These are phyloP conservation scores for Metschnikowia gelsemii DNA, from an alignment of 805 yeast species.

Conservation along the genomic window DNA sequence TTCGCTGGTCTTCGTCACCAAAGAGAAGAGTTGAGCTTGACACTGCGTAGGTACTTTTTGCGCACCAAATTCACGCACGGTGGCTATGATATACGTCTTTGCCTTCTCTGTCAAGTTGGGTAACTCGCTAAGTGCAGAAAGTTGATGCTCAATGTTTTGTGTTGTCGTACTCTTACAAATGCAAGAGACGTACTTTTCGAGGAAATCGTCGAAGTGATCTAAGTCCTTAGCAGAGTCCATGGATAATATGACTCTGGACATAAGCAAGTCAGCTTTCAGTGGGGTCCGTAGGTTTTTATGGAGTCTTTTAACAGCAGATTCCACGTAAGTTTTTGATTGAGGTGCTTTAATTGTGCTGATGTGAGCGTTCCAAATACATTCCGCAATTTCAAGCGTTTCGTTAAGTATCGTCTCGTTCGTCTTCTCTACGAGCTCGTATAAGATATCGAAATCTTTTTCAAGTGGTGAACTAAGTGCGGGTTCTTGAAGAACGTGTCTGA, in stretches of 20 bases:
- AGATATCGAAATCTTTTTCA: constrained; percentile 41
- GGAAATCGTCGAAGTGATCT: constrained; percentile 5
- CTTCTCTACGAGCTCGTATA: constrained; percentile 21
- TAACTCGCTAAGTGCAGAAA: constrained; percentile 10
- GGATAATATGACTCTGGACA: constrained; percentile 13
- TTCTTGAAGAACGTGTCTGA: constrained; percentile 43
- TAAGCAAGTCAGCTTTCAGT: constrained; percentile 7
- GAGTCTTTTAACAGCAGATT: background rate
- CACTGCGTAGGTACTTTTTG: constrained; percentile 1
- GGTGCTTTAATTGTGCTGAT: constrained; percentile 21
- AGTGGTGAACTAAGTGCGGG: constrained; percentile 56
- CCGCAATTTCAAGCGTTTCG: constrained; percentile 10
- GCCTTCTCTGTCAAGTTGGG: constrained; percentile 2
- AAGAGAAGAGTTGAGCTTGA: constrained; percentile 9
- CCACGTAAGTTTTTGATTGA: constrained; percentile 8
- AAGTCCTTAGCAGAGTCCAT: constrained; percentile 2
- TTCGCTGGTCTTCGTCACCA: constrained; percentile 9
- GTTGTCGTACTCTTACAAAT: constrained; percentile 4
- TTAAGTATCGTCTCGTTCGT: constrained; percentile 2
- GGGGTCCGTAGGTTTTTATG: background rate
- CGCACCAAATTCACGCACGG: constrained; percentile 12
- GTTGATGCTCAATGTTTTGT: constrained; percentile 5
- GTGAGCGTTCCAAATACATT: constrained; percentile 17
- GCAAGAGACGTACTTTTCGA: constrained; percentile 6
- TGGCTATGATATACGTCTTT: background rate